phyloP scores from a whole-genome alignment of 2,329 filamentous ascomycete species.

The Rutstroemia sp. region DNA sequence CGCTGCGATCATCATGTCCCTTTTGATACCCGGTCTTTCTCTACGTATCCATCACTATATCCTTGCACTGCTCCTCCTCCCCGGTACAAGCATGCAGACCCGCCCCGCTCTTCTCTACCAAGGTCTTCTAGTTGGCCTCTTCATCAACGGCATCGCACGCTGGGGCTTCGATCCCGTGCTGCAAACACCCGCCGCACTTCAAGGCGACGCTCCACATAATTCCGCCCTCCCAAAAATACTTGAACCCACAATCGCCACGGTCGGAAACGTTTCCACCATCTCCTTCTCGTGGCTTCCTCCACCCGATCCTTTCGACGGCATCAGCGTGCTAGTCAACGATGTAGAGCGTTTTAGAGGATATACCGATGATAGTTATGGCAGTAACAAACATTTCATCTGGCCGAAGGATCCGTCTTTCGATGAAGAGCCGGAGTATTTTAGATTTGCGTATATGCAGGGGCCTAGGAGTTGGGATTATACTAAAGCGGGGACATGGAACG shows the following conservation, averaged over 20 bases:
- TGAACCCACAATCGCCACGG: slow-evolving; percentile 40
- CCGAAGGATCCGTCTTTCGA: slow-evolving; percentile 36
- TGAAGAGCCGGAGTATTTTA: slow-evolving; percentile 61
- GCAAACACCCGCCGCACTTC: slow-evolving; percentile 68
- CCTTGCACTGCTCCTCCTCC: slow-evolving; percentile 75
- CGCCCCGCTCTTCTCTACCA: slow-evolving; percentile 80
- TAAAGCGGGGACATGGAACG: slow-evolving; percentile 64
- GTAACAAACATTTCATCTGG: slow-evolving; percentile 51
- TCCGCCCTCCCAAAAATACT: slow-evolving; percentile 51
- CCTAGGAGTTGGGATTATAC: slow-evolving; percentile 62
- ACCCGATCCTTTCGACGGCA: slow-evolving; percentile 57
- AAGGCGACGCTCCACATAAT: slow-evolving; percentile 57
- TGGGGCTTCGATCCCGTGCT: slow-evolving; percentile 92
- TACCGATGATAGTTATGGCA: slow-evolving; percentile 43
- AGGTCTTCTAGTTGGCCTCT: slow-evolving; percentile 80
- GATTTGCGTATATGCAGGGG: slow-evolving; percentile 68
- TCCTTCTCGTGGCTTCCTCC: slow-evolving; percentile 31
- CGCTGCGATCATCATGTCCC: slow-evolving; percentile 57
- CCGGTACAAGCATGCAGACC: slow-evolving; percentile 83
- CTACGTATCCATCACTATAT: slow-evolving; percentile 95
- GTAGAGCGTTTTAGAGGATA: slow-evolving; percentile 74
- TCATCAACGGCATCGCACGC: slow-evolving; percentile 86
- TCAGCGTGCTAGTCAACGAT: slow-evolving; percentile 78
- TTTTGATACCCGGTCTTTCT: slow-evolving; percentile 67
- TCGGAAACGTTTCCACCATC: slow-evolving; percentile 39